phyloP scores from a whole-genome alignment of 306 rosid genomes.

The Carpinus viminea region DNA sequence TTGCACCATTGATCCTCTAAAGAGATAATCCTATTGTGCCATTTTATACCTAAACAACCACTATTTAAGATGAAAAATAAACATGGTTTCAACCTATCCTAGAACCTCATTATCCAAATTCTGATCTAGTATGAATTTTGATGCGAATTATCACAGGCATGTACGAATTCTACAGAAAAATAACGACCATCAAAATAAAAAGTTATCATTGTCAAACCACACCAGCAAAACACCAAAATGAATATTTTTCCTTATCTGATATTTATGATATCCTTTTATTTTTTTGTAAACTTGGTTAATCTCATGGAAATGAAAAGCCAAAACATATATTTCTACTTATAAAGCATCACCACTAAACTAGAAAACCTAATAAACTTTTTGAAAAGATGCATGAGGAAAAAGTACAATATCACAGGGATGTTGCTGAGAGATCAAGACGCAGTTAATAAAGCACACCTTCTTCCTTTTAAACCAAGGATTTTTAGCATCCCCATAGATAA shows the following conservation, averaged over 20 bases:
- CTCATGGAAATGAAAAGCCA: background rate
- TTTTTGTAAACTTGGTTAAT: background rate
- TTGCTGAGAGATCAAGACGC: constrained; percentile 18
- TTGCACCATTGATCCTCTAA: background rate
- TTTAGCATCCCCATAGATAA: constrained; percentile 97
- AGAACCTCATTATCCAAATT: background rate
- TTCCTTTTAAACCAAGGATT: constrained; percentile 93
- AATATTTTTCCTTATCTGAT: background rate
- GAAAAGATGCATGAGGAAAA: constrained; percentile 15
- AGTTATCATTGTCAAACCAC: background rate
- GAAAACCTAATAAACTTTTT: constrained; percentile 15
- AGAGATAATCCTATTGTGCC: background rate
- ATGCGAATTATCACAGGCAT: background rate
- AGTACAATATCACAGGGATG: constrained; percentile 11
- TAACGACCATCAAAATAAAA: background rate
- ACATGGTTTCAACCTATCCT: background rate
- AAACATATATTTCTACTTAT: background rate
- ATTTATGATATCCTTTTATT: background rate
- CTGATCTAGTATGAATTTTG: background rate
- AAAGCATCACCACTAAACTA: constrained; percentile 11
- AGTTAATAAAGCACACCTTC: constrained; percentile 58
- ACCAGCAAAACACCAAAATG: background rate
- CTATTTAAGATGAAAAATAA: background rate
- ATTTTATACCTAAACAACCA: constrained; percentile 19
- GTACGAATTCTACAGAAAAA: background rate